Base-by-base conservation (phyloP, 2,329 filamentous ascomycete genomes). In the Madurella mycetomatis region DNA sequence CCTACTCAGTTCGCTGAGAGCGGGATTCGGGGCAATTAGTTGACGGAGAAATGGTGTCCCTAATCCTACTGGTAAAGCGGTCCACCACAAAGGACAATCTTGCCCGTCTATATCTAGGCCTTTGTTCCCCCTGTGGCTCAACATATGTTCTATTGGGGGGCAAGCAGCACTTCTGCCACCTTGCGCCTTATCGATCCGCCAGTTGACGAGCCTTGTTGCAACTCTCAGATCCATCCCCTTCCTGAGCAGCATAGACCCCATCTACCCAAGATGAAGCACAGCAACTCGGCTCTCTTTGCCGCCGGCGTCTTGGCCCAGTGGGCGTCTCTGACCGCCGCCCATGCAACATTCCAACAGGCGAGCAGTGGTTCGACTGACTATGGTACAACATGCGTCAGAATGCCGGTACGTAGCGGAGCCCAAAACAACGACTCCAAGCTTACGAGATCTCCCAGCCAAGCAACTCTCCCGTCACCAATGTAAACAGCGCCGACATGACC, bases 391-490 rank as follows among this genome's bases (percentile, higher is more conserved):
- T 64, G 60, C 39, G 54, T 51, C 4, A 37, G 60, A 9, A 46
- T 62, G 49, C 62, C 62, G n/a, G 60, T 63, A 42, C 13, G 56
- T 44, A 25, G 25, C 25, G 7, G 25, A 25, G 25, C 25, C 7
- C 25, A 25, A 3, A 25, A 2, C 30, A 11, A 11, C 5, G 12
- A 37, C 16, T 15, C 40, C n/a, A n/a, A n/a, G 15, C 41, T 19
- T 11, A 52, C 16, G 16, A 25, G 16, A 13, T 18, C 9, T 8
- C 0, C 0, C 49, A 63, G 61, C 53, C 60, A 25, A 64, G 52
- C 65, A 84, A 82, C 67, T 75, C 65, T 25, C 78, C 78, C 8
- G 72, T 81, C 7, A 71, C 69, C 12, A 69, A 73, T 54, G 72
- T 76, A 11, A 65, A 65, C 17, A 65, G 70, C 9, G 64, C 66